These are phyloP conservation scores for Fusarium sulawesiense DNA, from an alignment of 2,329 filamentous ascomycete species.

Conservation along the genomic window DNA sequence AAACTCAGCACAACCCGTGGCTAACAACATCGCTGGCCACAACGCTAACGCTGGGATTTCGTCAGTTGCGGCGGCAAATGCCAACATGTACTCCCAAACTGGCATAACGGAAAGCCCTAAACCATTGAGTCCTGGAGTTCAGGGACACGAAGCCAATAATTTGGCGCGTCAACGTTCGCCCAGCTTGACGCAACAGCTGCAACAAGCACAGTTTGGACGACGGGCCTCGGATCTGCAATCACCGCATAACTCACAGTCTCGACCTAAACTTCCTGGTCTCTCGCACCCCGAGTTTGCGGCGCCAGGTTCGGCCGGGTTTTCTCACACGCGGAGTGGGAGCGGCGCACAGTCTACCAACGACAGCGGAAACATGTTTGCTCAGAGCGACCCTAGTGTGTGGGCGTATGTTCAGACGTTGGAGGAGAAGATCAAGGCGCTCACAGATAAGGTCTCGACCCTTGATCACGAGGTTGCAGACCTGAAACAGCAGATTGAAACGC, in stretches of 20 bases:
- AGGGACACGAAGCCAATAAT: constrained; percentile 63
- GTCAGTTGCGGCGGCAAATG: constrained; percentile 59
- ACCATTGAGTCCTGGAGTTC: constrained; percentile 75
- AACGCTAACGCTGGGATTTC: constrained; percentile 63
- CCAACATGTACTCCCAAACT: constrained; percentile 75
- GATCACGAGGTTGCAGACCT: constrained; percentile 51
- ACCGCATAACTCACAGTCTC: constrained; percentile 60
- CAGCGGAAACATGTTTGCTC: constrained; percentile 74
- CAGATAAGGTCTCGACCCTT: constrained; percentile 51
- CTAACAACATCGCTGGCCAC: constrained; percentile 57
- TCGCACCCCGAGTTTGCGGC: constrained; percentile 53
- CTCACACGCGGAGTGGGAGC: constrained; percentile 57
- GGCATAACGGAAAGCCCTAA: constrained; percentile 89
- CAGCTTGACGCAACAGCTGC: constrained; percentile 72
- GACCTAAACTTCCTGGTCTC: constrained; percentile 53
- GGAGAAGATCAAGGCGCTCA: constrained; percentile 57
- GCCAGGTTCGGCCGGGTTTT: constrained; percentile 47
- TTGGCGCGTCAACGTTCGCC: constrained; percentile 71
- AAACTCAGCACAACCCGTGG: constrained; percentile 64
- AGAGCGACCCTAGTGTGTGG: constrained; percentile 73
- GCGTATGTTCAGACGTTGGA: constrained; percentile 78
- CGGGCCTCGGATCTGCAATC: constrained; percentile 66
- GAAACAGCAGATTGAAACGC: constrained; percentile 51
- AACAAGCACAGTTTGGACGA: constrained; percentile 69
- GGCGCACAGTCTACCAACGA: constrained; percentile 66